These are phyloP conservation scores for Dipteronia dyeriana DNA, from an alignment of 345 rosid genomes.

Conservation along the genomic window DNA sequence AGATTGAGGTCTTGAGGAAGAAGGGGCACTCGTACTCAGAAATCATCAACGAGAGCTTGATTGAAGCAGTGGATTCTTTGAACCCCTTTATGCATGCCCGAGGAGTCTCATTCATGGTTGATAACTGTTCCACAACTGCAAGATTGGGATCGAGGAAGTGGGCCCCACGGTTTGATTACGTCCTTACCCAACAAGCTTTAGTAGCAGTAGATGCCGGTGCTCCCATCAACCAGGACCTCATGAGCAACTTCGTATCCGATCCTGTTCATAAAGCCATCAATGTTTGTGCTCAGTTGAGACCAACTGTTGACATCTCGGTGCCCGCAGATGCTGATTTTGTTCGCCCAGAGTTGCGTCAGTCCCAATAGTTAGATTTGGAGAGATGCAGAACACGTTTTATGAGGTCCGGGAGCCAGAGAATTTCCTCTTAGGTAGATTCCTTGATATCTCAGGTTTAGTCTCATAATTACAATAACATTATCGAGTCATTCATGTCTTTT, in stretches of 20 bases:
- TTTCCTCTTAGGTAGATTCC: neutral
- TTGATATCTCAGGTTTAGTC: neutral
- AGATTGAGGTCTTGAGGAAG: slow-evolving; percentile 70
- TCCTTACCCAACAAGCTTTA: slow-evolving; percentile 76
- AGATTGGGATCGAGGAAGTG: slow-evolving; percentile 88
- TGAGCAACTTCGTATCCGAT: slow-evolving; percentile 48
- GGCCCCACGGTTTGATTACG: slow-evolving; percentile 87
- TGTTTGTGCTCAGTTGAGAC: slow-evolving; percentile 40
- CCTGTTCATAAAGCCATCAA: slow-evolving; percentile 44
- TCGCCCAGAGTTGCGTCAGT: slow-evolving; percentile 47
- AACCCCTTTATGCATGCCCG: slow-evolving; percentile 96
- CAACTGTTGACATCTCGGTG: slow-evolving; percentile 44
- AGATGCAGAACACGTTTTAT: too few species aligned
- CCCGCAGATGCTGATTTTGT: slow-evolving; percentile 54
- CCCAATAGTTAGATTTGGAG: slow-evolving; percentile 18
- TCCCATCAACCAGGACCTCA: slow-evolving; percentile 43
- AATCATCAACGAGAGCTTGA: slow-evolving; percentile 87
- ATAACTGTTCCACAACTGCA: slow-evolving; percentile 91
- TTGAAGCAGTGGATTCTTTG: slow-evolving; percentile 89
- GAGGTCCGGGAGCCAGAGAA: too few species aligned
- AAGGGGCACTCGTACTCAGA: slow-evolving; percentile 91
- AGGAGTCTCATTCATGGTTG: slow-evolving; percentile 94
- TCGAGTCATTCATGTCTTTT: slow-evolving; percentile 1
- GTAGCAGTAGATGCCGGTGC: slow-evolving; percentile 43
- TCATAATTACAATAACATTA: neutral